Conservation (phyloP, 2,329 filamentous ascomycete species). For the Diaporthe helianthi region DNA sequence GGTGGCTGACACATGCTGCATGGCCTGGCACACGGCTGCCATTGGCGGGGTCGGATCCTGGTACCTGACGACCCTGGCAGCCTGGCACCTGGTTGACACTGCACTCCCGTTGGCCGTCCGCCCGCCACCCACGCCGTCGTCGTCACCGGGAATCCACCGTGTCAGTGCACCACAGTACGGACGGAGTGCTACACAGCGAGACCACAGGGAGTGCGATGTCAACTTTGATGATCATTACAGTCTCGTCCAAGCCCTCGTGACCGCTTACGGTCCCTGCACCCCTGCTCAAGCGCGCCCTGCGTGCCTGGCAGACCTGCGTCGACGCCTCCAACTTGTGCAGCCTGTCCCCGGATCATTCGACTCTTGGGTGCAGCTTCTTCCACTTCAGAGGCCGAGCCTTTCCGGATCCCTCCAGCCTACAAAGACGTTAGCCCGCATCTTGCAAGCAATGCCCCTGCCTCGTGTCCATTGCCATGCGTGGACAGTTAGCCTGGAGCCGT, state of each 20-base stretch:
- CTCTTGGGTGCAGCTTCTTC: neutral
- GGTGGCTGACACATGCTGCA: constrained; percentile 4
- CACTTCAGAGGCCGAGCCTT: neutral
- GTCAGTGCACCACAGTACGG: neutral
- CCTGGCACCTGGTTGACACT: no score
- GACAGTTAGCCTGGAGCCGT: constrained; percentile 15
- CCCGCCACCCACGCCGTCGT: neutral
- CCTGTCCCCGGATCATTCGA: neutral
- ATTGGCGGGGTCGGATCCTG: constrained; percentile 15
- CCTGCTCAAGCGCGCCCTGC: neutral
- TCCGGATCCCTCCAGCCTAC: neutral
- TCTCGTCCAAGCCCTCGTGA: constrained; percentile 10
- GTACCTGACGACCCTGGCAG: constrained; percentile 10
- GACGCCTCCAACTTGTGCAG: neutral
- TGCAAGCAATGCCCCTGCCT: neutral
- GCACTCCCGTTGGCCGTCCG: neutral
- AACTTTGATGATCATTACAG: neutral
- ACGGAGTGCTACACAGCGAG: no score
- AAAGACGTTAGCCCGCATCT: neutral
- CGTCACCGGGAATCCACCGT: neutral
- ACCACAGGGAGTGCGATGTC: neutral
- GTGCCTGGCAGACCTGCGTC: no score
- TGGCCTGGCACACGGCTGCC: neutral
- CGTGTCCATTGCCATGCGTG: constrained; percentile 21
- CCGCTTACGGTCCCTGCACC: neutral